Evolutionary conservation across 2,329 filamentous ascomycete genomes (phyloP).

Genomic region (Basipetospora chlamydospora): DNA sequence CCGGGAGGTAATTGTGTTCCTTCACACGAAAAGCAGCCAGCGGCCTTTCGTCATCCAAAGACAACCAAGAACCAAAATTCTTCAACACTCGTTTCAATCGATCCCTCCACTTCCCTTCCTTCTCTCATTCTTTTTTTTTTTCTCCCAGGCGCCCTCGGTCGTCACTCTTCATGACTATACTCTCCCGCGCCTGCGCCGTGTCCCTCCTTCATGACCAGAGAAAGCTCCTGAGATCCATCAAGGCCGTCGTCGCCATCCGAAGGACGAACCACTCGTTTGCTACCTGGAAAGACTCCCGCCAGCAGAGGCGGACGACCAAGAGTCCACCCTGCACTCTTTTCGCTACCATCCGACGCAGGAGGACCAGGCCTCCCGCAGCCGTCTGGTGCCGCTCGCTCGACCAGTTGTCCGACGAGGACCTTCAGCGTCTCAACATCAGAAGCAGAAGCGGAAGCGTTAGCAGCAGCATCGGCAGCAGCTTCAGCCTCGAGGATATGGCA

Average conservation of each 20-base stretch:
- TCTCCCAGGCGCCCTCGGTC: background rate
- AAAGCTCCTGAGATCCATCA: conserved; percentile 24
- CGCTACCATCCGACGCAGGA: conserved; percentile 11
- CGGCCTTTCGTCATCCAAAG: too few relatives aligned
- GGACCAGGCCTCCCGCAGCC: conserved; percentile 2
- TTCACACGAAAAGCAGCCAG: too few relatives aligned
- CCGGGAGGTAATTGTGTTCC: too few relatives aligned
- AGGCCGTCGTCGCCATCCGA: conserved; percentile 28
- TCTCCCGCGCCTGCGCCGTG: conserved; percentile 19
- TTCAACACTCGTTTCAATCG: conserved; percentile 1
- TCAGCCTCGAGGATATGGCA: conserved; percentile 10
- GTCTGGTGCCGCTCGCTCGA: conserved; percentile 5
- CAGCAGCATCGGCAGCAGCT: conserved; percentile 1
- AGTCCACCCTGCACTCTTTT: conserved; percentile 23
- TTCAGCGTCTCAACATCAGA: too few relatives aligned
- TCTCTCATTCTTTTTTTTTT: background rate
- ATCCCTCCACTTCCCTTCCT: background rate
- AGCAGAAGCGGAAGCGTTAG: too few relatives aligned
- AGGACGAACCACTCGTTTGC: conserved; percentile 20
- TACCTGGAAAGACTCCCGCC: conserved; percentile 22
- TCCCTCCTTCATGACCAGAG: conserved; percentile 28
- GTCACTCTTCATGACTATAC: conserved; percentile 1
- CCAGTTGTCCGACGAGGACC: background rate
- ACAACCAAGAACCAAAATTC: too few relatives aligned
- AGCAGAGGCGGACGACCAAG: conserved; percentile 21